These are phyloP conservation scores for Lichtheimia hyalospora DNA, from an alignment of 371 early-diverging fungal species.

Conservation along the genomic window DNA sequence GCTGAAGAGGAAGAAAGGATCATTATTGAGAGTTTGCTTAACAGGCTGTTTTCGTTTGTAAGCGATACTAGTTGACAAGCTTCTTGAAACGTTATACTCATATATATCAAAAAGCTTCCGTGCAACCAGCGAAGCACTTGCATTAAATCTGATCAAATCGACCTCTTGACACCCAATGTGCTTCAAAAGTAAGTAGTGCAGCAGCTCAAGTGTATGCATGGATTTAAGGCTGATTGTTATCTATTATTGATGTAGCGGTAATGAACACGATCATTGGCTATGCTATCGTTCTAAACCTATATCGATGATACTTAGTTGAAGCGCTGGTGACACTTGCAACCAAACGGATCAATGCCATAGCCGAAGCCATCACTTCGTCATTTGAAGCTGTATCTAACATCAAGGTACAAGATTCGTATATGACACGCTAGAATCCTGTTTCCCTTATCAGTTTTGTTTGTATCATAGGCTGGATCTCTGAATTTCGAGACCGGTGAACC, in stretches of 20 bases:
- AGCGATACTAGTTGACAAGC: too few species aligned
- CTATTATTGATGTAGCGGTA: too few species aligned
- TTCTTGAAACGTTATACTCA: too few species aligned
- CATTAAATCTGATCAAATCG: not conserved
- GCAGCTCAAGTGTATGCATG: too few species aligned
- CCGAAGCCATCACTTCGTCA: not conserved
- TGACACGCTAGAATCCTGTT: not conserved
- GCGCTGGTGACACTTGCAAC: not conserved
- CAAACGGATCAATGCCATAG: not conserved
- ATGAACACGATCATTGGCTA: not conserved
- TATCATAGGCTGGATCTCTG: not conserved
- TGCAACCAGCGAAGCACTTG: not conserved
- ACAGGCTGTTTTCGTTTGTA: not conserved
- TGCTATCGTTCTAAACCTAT: not conserved
- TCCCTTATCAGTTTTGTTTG: not conserved
- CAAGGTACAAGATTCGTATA: not conserved
- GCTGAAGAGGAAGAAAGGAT: not conserved
- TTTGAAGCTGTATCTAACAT: not conserved
- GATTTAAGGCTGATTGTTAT: too few species aligned
- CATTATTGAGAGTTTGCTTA: not conserved
- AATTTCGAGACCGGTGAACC: not conserved
- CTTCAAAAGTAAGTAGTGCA: constrained; percentile 1
- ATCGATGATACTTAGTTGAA: constrained; percentile 1
- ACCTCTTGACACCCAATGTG: not conserved
- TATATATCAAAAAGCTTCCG: constrained; percentile 9